Evolutionary conservation across 805 yeast genomes (phyloP).

Genomic region (Saturnispora bothae): DNA sequence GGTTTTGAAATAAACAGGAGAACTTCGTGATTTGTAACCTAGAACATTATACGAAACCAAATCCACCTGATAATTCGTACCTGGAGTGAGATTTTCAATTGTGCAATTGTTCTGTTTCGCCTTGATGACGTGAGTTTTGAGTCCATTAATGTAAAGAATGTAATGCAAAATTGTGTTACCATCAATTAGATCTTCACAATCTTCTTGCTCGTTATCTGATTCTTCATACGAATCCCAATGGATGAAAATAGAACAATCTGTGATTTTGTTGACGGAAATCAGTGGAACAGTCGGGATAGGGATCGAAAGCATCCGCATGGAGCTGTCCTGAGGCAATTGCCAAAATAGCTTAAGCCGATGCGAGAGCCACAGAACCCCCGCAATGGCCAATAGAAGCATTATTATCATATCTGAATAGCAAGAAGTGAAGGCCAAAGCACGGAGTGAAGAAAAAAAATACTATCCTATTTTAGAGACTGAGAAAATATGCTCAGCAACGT

Average conservation of each 20-base stretch:
- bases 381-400: conserved; percentile 14
- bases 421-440: no score
- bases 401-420: conserved; percentile 17
- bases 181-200: conserved; percentile 1
- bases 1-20: conserved; percentile 32
- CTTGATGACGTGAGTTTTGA: conserved; percentile 25
- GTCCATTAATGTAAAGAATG: conserved; percentile 31
- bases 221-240: conserved; percentile 39
- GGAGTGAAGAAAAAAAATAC: no score
- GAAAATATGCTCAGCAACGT: no score
- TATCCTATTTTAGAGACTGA: no score
- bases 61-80: conserved; percentile 32
- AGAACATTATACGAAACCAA: conserved; percentile 32
- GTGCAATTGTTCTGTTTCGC: conserved; percentile 30
- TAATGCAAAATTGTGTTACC: conserved; percentile 26
- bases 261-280: conserved; percentile 45
- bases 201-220: neutral
- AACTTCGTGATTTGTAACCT: conserved; percentile 32
- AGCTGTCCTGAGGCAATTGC: conserved; percentile 35
- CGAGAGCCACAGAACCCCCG: conserved; percentile 23
- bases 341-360: conserved; percentile 20
- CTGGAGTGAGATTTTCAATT: conserved; percentile 25
- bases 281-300: conserved; percentile 47
- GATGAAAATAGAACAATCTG: conserved; percentile 33
- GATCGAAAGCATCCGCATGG: conserved; percentile 37